phyloP scores from a whole-genome alignment of 2,329 filamentous ascomycete species.

The Zymoseptoria crescenta region DNA sequence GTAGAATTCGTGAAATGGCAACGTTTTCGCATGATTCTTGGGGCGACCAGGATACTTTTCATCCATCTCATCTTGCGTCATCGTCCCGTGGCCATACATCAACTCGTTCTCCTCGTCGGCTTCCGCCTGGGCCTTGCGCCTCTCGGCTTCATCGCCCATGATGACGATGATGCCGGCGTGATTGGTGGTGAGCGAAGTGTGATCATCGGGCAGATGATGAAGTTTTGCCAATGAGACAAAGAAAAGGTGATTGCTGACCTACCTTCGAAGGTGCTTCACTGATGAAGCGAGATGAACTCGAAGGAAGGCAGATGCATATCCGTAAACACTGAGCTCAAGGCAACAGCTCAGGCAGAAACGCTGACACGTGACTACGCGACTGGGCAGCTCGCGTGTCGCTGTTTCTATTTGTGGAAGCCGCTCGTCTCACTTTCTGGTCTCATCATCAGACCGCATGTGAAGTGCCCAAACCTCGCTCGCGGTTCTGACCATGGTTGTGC shows the following conservation, averaged over 20 bases:
- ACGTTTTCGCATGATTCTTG: slow-evolving; percentile 67
- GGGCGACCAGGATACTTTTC: slow-evolving; percentile 71
- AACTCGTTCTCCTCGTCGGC: slow-evolving; percentile 41
- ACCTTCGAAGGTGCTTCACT: not conserved
- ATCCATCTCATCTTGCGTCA: slow-evolving; percentile 42
- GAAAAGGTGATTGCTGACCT: not conserved
- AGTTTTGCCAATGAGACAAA: not conserved
- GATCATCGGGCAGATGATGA: not conserved
- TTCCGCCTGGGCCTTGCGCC: slow-evolving; percentile 33
- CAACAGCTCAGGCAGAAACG: not conserved
- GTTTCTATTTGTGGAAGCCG: not conserved
- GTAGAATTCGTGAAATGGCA: slow-evolving; percentile 75
- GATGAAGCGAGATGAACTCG: not conserved
- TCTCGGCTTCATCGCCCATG: slow-evolving; percentile 28
- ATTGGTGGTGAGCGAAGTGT: not conserved
- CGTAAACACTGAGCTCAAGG: not conserved
- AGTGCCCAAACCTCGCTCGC: not conserved
- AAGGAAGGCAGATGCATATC: not conserved
- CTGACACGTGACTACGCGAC: not conserved
- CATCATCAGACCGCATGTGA: not conserved
- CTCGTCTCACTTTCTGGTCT: not conserved
- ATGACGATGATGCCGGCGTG: slow-evolving; percentile 7
- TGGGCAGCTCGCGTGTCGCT: not conserved
- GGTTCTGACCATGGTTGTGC: not conserved
- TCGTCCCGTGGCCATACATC: slow-evolving; percentile 41